Evolutionary conservation across 768 basidiomycete genomes (phyloP), one percentile per base, ranked within the genome.

Genomic region (Neoboletus magnificus): DNA sequence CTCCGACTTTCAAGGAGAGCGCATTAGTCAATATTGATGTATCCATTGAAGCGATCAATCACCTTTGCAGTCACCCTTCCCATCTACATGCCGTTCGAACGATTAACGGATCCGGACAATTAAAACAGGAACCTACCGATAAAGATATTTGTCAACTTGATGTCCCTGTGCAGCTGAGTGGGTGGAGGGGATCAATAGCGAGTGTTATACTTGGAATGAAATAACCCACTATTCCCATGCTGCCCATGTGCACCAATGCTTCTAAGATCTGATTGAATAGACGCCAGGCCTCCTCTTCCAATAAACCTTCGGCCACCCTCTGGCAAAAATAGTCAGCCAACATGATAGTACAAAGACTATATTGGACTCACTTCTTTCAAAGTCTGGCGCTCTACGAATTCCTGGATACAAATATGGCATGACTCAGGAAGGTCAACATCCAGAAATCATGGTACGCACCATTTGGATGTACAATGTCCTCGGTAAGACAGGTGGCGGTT

Each of bases 91-190:
- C 0, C 20, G 1, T 18, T 43, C 56, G n/a, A 54, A 45, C n/a
- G 32, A 50, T 27, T 12, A 40, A 32, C 39, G 27, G 22, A 40
- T 43, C 23, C 7, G 40, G 27, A 2, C 13, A 47, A 32, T 32
- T 23, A 13, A 43, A 52, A 29, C 13, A 15, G 16, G n/a, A 6
- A 69, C 80, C 30, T 61, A 91, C 92, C 91, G 48, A 96, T 92
- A 71, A 98, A 93, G 59, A 98, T 93, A 64, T 98, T 98, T 0
- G 89, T 90, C 15, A 93, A 74, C 68, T 98, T 98, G 68, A 98
- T 90, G 68, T 97, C 94, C 48, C 90, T 78, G 71, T 92, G 89
- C 50, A 92, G 71, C 82, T 84, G 50, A n/a, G 39, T n/a, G 39
- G 22, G 71, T 78, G 77, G 25, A 35, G 18, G 6, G 4, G 11